Evolutionary conservation across 2,329 filamentous ascomycete genomes (phyloP), one percentile per base, ranked within the genome.

Genomic region (Epichloe amarillans): DNA sequence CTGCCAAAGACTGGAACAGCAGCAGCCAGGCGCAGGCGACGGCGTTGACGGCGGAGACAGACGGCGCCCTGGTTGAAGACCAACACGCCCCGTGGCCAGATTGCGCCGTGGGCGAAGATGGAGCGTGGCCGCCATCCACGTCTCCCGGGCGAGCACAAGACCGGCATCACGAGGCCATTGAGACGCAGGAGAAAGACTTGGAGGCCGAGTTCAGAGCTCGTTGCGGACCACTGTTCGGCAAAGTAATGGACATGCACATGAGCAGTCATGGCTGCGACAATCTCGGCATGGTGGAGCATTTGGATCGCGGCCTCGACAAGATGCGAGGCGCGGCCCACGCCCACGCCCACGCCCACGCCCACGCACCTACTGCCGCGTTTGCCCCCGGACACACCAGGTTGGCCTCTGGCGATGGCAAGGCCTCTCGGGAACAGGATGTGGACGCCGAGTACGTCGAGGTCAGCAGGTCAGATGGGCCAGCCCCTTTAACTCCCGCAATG

Each of bases 131-230:
- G 3, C 58, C 64, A 0, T 67, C 72, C 33, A 60, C 70, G 10
- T 66, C 66, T 7, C 64, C 68, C 2, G 58, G 65, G 5, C 63
- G 65, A 39, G 67, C 68, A 26, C 58, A 56, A 6, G 72, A 74
- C 53, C 69, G 72, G 23, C 59, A 62, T 15, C 59, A 62, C 15
- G 64, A 66, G 14, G 68, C 65, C 4, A 64, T 74, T 15, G 64
- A 68, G 33, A 63, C 68, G 50, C 70, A 72, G 46, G 75, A 80
- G 58, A 67, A 65, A 41, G 66, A 70, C 30, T 65, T 79, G 1
- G 75, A 77, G 57, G 61, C 63, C 0, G 74, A 78, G 51, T 74
- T 80, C 50, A 66, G 70, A 54, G 57, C 61, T 21, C 64, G 66
- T 14, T 70, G 73, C 53, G 71, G 73, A 7, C 65, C 68, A 11